Conservation (phyloP, 257 asterid species). For the Gentiana macrophylla region DNA sequence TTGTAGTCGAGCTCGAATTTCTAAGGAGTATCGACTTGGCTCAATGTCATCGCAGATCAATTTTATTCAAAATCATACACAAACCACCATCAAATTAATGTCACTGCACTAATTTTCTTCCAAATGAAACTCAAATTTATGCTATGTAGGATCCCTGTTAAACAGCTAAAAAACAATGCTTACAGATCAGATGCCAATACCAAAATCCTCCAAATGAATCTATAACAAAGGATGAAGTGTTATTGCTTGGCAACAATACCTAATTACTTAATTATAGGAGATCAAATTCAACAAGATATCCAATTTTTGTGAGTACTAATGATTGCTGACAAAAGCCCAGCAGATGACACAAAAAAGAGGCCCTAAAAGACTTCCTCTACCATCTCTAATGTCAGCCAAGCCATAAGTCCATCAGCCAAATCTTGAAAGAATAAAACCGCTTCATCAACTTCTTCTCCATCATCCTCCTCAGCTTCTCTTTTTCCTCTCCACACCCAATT, state of each 20-base stretch:
- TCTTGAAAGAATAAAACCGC: constrained; percentile 73
- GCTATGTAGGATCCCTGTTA: too few relatives aligned
- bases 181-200: too few relatives aligned
- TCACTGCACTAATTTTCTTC: too few relatives aligned
- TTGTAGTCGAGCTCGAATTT: too few relatives aligned
- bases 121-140: too few relatives aligned
- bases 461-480: constrained; percentile 47
- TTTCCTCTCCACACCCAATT: constrained; percentile 31
- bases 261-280: background rate
- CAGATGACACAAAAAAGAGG: constrained; percentile 49
- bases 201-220: background rate
- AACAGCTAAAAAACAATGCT: too few relatives aligned
- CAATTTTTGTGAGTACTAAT: constrained; percentile 91
- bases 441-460: constrained; percentile 74
- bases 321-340: constrained; percentile 63
- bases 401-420: constrained; percentile 84
- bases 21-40: too few relatives aligned
- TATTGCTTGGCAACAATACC: background rate
- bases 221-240: background rate
- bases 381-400: constrained; percentile 79
- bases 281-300: constrained; percentile 39
- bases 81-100: too few relatives aligned
- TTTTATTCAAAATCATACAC: too few relatives aligned
- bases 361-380: constrained; percentile 47
- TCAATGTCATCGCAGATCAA: too few relatives aligned